phyloP scores from a whole-genome alignment of 306 rosid genomes.

The Quercus agrifolia region DNA sequence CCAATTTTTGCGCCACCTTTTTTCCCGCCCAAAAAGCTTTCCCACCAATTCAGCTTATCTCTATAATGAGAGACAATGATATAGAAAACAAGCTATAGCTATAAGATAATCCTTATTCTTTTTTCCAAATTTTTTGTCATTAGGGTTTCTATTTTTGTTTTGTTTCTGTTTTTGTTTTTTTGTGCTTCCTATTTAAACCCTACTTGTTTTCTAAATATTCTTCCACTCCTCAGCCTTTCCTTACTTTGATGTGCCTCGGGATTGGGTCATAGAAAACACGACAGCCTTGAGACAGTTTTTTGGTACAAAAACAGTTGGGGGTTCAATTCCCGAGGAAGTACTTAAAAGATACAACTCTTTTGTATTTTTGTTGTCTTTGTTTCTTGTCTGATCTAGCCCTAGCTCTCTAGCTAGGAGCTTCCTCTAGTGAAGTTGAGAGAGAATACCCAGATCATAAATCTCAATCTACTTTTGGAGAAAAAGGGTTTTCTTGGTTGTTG shows the following conservation, averaged over 20 bases:
- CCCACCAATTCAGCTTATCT: conserved; percentile 58
- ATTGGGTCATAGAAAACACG: conserved; percentile 45
- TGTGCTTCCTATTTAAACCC: conserved; percentile 30
- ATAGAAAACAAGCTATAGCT: conserved; percentile 7
- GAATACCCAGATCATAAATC: not conserved
- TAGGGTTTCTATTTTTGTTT: conserved; percentile 33
- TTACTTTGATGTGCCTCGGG: conserved; percentile 32
- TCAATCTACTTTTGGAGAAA: not conserved
- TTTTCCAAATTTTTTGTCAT: not conserved
- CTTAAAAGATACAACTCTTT: not conserved
- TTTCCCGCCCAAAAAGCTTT: conserved; percentile 49
- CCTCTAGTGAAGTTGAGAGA: conserved; percentile 20
- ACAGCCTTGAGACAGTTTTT: conserved; percentile 8
- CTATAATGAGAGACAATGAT: conserved; percentile 30
- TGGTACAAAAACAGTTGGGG: conserved; percentile 19
- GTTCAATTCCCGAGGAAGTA: conserved; percentile 46
- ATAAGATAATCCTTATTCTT: not conserved
- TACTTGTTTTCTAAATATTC: conserved; percentile 13
- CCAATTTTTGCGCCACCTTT: conserved; percentile 44
- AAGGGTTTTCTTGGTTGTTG: not conserved
- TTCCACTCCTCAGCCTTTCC: conserved; percentile 20
- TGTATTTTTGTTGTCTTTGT: conserved; percentile 27
- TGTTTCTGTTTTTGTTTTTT: conserved; percentile 12
- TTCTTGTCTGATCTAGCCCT: conserved; percentile 26
- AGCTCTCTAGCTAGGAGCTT: conserved; percentile 4